These are phyloP conservation scores for Exophiala mesophila DNA, from an alignment of 2,329 filamentous ascomycete species.

Conservation along the genomic window DNA sequence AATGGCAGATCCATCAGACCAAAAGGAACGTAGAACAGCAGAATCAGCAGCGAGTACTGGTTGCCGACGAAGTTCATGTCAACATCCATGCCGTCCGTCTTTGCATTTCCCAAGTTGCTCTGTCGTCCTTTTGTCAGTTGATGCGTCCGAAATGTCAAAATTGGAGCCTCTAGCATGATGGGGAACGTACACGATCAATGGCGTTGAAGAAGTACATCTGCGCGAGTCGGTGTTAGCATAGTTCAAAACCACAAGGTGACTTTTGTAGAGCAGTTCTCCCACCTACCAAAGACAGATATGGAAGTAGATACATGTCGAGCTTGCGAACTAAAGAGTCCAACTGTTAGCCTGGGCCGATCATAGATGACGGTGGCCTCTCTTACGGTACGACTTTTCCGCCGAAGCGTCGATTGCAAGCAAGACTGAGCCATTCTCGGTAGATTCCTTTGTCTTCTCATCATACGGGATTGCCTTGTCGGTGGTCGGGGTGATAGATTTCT, in stretches of 20 bases:
- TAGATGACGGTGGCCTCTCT: not conserved
- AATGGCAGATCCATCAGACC: slow-evolving; percentile 47
- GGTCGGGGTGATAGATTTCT: no score
- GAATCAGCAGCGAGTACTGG: slow-evolving; percentile 42
- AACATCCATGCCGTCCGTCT: slow-evolving; percentile 45
- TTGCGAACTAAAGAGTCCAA: slow-evolving; percentile 28
- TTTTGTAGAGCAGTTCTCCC: slow-evolving; percentile 4
- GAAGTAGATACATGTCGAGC: slow-evolving; percentile 42
- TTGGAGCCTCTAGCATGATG: no score
- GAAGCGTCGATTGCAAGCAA: slow-evolving; percentile 27
- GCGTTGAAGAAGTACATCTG: slow-evolving; percentile 40
- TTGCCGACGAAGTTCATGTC: slow-evolving; percentile 42
- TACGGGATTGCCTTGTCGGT: no score
- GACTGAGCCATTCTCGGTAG: no score
- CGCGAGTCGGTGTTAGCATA: slow-evolving; percentile 9
- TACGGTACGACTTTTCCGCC: slow-evolving; percentile 34
- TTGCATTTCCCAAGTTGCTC: slow-evolving; percentile 47
- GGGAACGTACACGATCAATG: slow-evolving; percentile 30
- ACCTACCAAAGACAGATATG: slow-evolving; percentile 38
- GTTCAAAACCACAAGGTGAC: no score
- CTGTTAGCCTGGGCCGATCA: not conserved
- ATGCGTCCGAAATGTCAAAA: no score
- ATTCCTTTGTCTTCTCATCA: no score
- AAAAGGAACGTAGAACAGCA: slow-evolving; percentile 50
- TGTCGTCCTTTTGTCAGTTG: no score